Evolutionary conservation across 352 stramenopile species (phyloP).

Genomic region (Thalassiosira mediterranea): DNA sequence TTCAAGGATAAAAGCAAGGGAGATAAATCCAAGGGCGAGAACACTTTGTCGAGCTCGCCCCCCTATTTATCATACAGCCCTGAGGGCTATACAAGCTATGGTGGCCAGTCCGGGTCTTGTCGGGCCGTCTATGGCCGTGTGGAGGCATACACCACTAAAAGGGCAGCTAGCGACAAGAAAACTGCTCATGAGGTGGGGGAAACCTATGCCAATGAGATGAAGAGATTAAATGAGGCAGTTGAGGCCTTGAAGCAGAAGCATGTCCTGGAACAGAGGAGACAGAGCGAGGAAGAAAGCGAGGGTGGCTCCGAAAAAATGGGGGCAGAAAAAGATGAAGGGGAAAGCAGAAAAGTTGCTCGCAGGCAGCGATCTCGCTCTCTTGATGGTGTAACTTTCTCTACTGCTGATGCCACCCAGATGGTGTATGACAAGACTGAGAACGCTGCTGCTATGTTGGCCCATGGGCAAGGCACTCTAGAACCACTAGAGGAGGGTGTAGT

Average conservation of each 20-base stretch:
- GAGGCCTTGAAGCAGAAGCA: conserved; percentile 35
- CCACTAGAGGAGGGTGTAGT: no score
- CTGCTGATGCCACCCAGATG: no score
- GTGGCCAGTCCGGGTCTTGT: conserved; percentile 20
- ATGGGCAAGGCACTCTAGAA: no score
- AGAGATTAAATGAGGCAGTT: conserved; percentile 62
- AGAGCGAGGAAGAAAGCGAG: background rate
- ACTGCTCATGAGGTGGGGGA: conserved; percentile 71
- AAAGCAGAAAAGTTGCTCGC: background rate
- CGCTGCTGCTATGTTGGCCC: no score
- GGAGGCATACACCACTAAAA: conserved; percentile 81
- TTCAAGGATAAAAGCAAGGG: conserved; percentile 2
- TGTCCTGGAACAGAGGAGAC: conserved; percentile 2
- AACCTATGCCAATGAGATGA: conserved; percentile 70
- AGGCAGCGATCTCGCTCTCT: conserved; percentile 30
- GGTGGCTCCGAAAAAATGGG: background rate
- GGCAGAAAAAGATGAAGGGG: background rate
- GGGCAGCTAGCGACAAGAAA: conserved; percentile 76
- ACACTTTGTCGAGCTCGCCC: conserved; percentile 3
- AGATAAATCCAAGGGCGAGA: background rate
- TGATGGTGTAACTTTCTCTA: conserved; percentile 23
- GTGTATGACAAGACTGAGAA: no score
- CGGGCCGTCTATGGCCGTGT: conserved; percentile 75
- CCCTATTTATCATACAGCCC: conserved; percentile 28
- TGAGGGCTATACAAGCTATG: conserved; percentile 36